Evolutionary conservation across 306 rosid species (phyloP), one percentile per base, ranked within the genome.

Genomic region (Malus fusca): DNA sequence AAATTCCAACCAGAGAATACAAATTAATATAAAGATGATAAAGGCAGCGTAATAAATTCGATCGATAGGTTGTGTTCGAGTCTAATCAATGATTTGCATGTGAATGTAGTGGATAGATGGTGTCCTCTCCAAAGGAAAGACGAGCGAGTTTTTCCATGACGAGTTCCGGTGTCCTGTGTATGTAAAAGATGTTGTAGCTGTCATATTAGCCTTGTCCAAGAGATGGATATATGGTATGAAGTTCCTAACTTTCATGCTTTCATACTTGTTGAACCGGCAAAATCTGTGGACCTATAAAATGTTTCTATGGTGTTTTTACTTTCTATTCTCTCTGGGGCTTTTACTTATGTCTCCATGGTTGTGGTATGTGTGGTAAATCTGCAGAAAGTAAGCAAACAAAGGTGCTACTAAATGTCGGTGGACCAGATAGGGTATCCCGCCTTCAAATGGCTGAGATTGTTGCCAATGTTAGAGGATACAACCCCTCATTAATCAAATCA

Each of bases 111-210:
- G 97, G 98, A 87, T 90, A 75, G 97, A 95, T 76, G 74, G 86
- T 72, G 85, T 77, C 70, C 88, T 92, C 55, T 85, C 97, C 65
- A 84, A 90, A 87, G 88, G 96, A 77, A 90, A 69, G 69, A 61
- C 70, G 6, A 72, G 72, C 43, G 80, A 86, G 25, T 95, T 95
- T 86, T 95, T 92, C 77, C 90, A 90, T 40, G 96, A 95, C 30
- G 97, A 95, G 83, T 95, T 90, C 63, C 91, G 97, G 26, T 95
- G 97, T 81, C 98, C 97, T 17, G 84, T 92, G 59, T 92, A 86
- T 84, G 97, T 95, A 64, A 89, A 85, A 86, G 97, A 95, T 78
- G 92, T 92, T 3, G 88, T 92, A 58, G 67, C 81, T 71, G 59
- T 86, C 77, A 81, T 92, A 52, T 77, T 86, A 69, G 86, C 89